Evolutionary conservation across 495 filamentous ascomycete species (phyloP).

Genomic region (Hyaloscypha variabilis): DNA sequence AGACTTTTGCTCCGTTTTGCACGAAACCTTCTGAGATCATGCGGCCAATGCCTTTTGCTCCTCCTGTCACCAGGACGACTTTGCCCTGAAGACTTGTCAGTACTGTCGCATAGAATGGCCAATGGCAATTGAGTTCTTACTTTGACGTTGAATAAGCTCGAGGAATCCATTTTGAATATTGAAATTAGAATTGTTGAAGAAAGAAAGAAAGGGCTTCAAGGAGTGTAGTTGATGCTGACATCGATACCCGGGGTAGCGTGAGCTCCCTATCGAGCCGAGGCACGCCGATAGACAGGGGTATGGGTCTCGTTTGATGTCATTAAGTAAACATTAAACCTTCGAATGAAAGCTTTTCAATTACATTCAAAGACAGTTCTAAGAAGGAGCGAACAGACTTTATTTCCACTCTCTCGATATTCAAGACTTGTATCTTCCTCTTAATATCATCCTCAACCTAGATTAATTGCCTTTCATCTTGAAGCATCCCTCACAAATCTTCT

Average conservation of each 20-base stretch:
- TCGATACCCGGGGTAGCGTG: not conserved
- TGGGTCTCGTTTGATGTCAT: slow-evolving; percentile 5
- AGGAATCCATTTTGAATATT: slow-evolving; percentile 27
- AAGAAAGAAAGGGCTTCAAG: not conserved
- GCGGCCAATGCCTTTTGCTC: slow-evolving; percentile 67
- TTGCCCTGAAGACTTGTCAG: slow-evolving; percentile 33
- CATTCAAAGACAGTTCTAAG: too few species aligned
- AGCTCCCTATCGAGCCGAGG: slow-evolving; percentile 15
- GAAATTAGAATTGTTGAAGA: not conserved
- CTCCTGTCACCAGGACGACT: slow-evolving; percentile 46
- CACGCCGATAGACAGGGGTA: slow-evolving; percentile 9
- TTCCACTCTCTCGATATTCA: too few species aligned
- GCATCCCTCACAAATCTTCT: too few species aligned
- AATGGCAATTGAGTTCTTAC: slow-evolving; percentile 12
- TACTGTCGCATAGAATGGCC: not conserved
- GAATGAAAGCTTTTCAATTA: not conserved
- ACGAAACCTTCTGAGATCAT: slow-evolving; percentile 84
- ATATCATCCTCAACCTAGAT: not conserved
- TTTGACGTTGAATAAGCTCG: slow-evolving; percentile 33
- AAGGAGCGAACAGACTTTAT: not conserved
- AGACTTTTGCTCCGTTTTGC: slow-evolving; percentile 78
- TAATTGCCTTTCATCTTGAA: not conserved
- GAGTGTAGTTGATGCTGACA: not conserved
- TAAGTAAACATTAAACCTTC: not conserved
- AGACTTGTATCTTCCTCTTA: too few species aligned